Conservation (phyloP, 2,329 filamentous ascomycete genomes). For the Ceratocystis eucalypticola region DNA sequence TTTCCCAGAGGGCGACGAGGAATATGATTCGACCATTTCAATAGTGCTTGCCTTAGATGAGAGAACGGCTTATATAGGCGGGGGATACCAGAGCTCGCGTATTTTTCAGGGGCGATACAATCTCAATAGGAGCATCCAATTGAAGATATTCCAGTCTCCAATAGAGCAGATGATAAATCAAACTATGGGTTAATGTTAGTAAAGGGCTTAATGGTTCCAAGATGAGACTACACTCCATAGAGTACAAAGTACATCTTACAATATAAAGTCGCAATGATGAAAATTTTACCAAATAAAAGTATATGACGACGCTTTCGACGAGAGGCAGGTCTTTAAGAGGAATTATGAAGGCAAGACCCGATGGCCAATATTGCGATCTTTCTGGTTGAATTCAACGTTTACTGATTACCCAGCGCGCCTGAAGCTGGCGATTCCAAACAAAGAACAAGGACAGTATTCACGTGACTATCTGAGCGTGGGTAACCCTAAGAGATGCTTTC, state of each 20-base stretch:
- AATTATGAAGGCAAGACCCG: no score
- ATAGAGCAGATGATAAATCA: neutral
- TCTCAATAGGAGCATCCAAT: neutral
- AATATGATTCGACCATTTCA: conserved; percentile 6
- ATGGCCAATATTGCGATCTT: no score
- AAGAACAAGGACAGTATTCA: neutral
- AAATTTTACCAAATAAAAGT: neutral
- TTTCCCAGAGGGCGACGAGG: conserved; percentile 25
- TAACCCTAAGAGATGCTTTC: neutral
- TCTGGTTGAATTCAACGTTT: no score
- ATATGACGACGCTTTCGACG: neutral
- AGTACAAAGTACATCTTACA: neutral
- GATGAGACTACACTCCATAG: neutral
- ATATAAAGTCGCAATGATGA: neutral
- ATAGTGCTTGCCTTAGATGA: neutral
- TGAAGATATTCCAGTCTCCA: neutral
- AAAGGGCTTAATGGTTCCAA: neutral
- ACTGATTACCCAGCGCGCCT: neutral
- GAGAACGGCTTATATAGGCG: neutral
- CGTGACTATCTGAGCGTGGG: neutral
- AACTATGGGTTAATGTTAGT: neutral
- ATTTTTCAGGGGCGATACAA: neutral
- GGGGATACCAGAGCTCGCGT: neutral
- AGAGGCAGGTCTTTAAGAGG: neutral
- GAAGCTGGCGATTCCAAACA: neutral